Evolutionary conservation across 805 yeast species (phyloP), one percentile per base, ranked within the genome.

Genomic region (Kuraishia ogatae): DNA sequence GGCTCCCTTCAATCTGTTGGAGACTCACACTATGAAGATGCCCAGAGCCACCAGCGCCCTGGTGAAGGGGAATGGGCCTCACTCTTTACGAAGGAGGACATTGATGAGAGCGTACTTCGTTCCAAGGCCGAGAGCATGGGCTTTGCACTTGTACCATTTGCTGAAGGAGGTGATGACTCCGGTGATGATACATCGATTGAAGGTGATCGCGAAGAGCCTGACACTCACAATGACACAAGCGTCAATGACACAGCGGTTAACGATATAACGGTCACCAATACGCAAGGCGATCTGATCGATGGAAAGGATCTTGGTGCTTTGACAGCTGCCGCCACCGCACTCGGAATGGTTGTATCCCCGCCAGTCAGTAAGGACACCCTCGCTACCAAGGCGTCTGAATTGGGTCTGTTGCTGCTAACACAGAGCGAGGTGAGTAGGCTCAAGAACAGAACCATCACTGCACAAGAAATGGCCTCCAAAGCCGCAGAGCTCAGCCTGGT

Each of bases 401-500:
- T 71, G 24, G 78, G 75, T 1, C 60, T 72, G 54, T 61, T 59
- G 3, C 63, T 74, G 3, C 54, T 75, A 21, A 62, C 77, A 0
- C 57, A 61, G 5, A 62, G 63, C 1, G 75, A 74, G n/a, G 56
- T 66, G 23, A 66, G 64, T 2, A 63, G 62, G 53, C 59, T 72
- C 56, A 64, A 62, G 59, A 59, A 55, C 39, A 62, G 63, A 47
- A 61, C 56, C 4, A 60, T 70, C n/a, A 65, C 71, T 1, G 58
- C 72, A 2, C 61, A 66, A 46, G 72, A 67, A n/a, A 58, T 71
- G 17, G 71, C 71, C 2, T 48, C 62, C 2, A 64, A 68, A 53
- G 81, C 81, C 0, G 66, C 69, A 4, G 78, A 74, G 50, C 61
- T 76, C 49, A 78, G 79, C 3, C 66, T 77, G 50, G 63, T 64